Evolutionary conservation across 129 eudicot genomes (phyloP).

Genomic region (carrot (Daucus carota)): DH1_v3.0 NC_030389.2:13071001-13071500

Average conservation of each 20-base stretch:
- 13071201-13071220: neutral
- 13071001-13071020: neutral
- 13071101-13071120: neutral
- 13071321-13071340: neutral
- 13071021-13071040: neutral
- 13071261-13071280: neutral
- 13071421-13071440: neutral
- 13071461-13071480: slow-evolving; percentile 81
- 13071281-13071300: neutral
- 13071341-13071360: neutral
- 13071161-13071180: neutral
- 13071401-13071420: neutral
- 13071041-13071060: neutral
- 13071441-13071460: slow-evolving; percentile 47
- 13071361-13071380: neutral
- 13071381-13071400: neutral
- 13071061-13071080: neutral
- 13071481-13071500: slow-evolving; percentile 73
- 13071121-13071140: neutral
- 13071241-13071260: neutral
- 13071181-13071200: neutral
- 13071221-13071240: neutral
- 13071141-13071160: neutral
- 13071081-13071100: neutral
- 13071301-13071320: neutral